Conservation (phyloP, 179 eudicot genomes). For the Camellia oleifera region DNA sequence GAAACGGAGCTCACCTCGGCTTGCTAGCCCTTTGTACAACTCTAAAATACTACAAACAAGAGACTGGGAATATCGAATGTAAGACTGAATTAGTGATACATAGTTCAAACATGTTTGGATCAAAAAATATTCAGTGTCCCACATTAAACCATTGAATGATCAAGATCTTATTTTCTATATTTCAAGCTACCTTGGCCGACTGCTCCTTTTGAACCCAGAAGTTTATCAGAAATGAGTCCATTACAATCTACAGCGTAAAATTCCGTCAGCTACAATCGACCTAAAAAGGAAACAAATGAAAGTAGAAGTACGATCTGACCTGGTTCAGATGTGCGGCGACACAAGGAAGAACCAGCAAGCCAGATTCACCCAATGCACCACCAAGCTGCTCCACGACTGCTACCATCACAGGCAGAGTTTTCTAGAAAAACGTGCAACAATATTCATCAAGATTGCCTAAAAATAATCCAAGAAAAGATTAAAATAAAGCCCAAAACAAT, state of each 20-base stretch:
- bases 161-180: neutral
- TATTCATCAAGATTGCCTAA: neutral
- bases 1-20: too few species aligned
- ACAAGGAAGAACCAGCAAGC: constrained; percentile 88
- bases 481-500: constrained; percentile 5
- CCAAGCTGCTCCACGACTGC: constrained; percentile 96
- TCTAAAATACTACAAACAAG: neutral
- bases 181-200: constrained; percentile 44
- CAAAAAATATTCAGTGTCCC: neutral
- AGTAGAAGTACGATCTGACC: constrained; percentile 25
- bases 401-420: constrained; percentile 86
- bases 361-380: constrained; percentile 85
- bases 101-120: neutral
- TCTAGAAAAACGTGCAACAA: constrained; percentile 36
- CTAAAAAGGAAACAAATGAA: neutral
- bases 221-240: constrained; percentile 76
- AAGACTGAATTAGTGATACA: neutral
- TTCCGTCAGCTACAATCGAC: constrained; percentile 13
- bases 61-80: neutral
- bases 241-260: constrained; percentile 53
- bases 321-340: constrained; percentile 95
- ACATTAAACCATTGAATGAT: neutral
- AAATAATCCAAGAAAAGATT: neutral
- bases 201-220: constrained; percentile 37
- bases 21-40: too few species aligned